phyloP scores from a whole-genome alignment of 176 grass and related monocot species.

The Cocos nucifera region DNA sequence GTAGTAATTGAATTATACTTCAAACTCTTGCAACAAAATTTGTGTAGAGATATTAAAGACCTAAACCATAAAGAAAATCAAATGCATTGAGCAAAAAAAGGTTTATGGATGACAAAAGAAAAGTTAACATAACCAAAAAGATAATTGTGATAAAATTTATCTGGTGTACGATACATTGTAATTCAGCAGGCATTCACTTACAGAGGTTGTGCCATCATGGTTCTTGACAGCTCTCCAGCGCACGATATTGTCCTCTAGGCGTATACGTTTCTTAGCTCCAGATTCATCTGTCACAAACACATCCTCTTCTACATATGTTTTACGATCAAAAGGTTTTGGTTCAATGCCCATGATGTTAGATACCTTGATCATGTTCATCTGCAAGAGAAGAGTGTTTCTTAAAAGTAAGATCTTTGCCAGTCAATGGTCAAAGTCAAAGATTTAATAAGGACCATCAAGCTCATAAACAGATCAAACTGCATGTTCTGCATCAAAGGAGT shows the following conservation, averaged over 20 bases:
- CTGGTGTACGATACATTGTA: too few species aligned
- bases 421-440: not conserved
- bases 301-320: slow-evolving; percentile 94
- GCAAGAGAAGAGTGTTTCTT: slow-evolving; percentile 14
- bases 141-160: too few species aligned
- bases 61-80: too few species aligned
- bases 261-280: slow-evolving; percentile 81
- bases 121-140: too few species aligned
- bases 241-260: slow-evolving; percentile 92
- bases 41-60: too few species aligned
- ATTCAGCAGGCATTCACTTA: slow-evolving; percentile 32
- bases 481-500: too few species aligned
- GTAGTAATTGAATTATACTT: too few species aligned
- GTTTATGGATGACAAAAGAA: too few species aligned
- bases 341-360: slow-evolving; percentile 99
- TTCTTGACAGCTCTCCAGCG: slow-evolving; percentile 86
- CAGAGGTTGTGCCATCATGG: slow-evolving; percentile 62
- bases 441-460: not conserved
- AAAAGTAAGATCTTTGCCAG: not conserved
- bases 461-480: too few species aligned
- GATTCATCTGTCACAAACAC: slow-evolving; percentile 88
- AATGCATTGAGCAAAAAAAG: too few species aligned
- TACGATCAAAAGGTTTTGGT: slow-evolving; percentile 77
- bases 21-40: too few species aligned
- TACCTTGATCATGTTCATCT: slow-evolving; percentile 98